These are phyloP conservation scores for Bertia moriformis DNA, from an alignment of 2,329 filamentous ascomycete species.

Conservation along the genomic window DNA sequence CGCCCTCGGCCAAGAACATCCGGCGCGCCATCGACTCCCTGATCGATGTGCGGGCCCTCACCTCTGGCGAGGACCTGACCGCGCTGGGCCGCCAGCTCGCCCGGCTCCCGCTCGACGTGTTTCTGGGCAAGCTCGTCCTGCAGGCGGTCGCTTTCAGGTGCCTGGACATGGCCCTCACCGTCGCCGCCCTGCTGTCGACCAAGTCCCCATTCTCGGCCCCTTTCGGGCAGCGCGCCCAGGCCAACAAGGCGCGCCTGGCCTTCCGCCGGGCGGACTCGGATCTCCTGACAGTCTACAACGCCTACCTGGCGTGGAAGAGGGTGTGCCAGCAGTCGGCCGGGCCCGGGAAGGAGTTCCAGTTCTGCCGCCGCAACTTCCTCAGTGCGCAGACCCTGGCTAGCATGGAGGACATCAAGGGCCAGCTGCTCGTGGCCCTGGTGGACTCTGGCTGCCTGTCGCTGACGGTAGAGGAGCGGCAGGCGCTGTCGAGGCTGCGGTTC, in stretches of 20 bases:
- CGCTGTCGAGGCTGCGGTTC: slow-evolving; percentile 56
- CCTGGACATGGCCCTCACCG: slow-evolving; percentile 78
- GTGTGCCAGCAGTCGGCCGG: slow-evolving; percentile 52
- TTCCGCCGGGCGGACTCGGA: slow-evolving; percentile 86
- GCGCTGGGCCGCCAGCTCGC: slow-evolving; percentile 76
- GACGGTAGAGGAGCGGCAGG: slow-evolving; percentile 55
- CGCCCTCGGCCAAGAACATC: slow-evolving; percentile 83
- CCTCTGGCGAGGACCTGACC: slow-evolving; percentile 67
- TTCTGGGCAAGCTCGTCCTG: slow-evolving; percentile 83
- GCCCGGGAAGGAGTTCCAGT: slow-evolving; percentile 65
- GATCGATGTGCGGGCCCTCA: slow-evolving; percentile 86
- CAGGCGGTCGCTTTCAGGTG: slow-evolving; percentile 78
- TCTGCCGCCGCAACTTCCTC: slow-evolving; percentile 88
- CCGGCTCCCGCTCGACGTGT: slow-evolving; percentile 79
- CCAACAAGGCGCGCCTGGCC: slow-evolving; percentile 61
- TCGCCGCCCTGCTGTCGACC: slow-evolving; percentile 82
- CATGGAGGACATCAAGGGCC: slow-evolving; percentile 90
- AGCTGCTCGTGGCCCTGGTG: slow-evolving; percentile 69
- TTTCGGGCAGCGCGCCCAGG: slow-evolving; percentile 69
- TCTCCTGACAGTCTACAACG: slow-evolving; percentile 82
- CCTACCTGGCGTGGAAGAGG: slow-evolving; percentile 77
- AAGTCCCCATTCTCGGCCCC: slow-evolving; percentile 87
- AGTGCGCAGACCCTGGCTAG: slow-evolving; percentile 76
- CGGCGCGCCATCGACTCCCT: slow-evolving; percentile 82
- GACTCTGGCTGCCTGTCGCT: slow-evolving; percentile 74